phyloP scores from a whole-genome alignment of 2,329 filamentous ascomycete genomes.

The Emmonsiellopsis sp. region DNA sequence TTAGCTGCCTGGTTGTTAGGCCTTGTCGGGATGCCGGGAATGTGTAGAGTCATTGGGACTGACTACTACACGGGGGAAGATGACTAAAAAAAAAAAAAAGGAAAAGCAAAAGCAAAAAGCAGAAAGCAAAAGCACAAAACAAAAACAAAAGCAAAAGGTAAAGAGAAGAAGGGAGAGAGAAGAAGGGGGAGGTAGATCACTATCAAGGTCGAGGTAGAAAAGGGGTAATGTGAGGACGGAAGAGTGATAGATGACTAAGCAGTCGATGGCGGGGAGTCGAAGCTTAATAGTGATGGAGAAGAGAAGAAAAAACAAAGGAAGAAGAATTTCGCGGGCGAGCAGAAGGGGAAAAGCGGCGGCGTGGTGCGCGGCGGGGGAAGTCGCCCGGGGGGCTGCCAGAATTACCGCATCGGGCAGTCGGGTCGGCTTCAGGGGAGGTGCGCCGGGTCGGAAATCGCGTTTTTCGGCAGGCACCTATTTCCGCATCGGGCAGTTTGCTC shows the following conservation, averaged over 20 bases:
- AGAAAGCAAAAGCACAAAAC: background rate
- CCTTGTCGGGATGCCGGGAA: background rate
- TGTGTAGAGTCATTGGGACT: background rate
- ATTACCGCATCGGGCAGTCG: constrained; percentile 8
- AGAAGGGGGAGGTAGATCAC: background rate
- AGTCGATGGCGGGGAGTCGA: background rate
- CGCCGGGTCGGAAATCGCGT: background rate
- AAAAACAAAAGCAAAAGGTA: background rate
- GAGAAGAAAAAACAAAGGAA: constrained; percentile 7
- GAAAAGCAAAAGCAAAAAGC: background rate
- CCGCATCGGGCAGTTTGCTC: background rate
- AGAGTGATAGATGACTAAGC: background rate
- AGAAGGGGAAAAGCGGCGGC: constrained; percentile 1
- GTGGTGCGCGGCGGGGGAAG: background rate
- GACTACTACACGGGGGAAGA: background rate
- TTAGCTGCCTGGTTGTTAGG: background rate
- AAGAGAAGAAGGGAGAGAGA: background rate
- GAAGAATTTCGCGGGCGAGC: constrained; percentile 4
- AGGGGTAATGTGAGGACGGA: background rate
- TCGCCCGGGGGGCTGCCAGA: background rate
- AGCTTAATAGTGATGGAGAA: constrained; percentile 5
- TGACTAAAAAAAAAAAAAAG: background rate
- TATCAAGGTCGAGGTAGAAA: background rate
- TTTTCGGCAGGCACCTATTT: constrained; percentile 1
- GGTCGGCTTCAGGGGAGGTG: background rate